Conservation (phyloP, 169 alveolate species). For the Plasmodium chabaudi region DNA sequence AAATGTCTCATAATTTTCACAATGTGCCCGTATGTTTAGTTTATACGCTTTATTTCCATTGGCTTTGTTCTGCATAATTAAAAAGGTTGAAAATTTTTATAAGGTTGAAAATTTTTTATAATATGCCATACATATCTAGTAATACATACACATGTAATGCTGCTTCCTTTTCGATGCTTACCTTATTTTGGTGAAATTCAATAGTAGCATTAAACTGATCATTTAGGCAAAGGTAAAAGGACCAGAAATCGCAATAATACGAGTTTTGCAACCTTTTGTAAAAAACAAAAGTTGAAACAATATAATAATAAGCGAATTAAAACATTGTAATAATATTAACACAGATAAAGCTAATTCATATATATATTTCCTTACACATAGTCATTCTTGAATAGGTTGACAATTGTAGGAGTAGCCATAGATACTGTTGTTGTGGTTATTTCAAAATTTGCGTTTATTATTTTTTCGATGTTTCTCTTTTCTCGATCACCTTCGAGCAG, state of each 20-base stretch:
- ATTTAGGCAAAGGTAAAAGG: slow-evolving; percentile 22
- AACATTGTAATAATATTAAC: background rate
- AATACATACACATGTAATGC: background rate
- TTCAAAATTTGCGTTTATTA: slow-evolving; percentile 40
- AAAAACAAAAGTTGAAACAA: slow-evolving; percentile 5
- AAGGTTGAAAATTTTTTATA: background rate
- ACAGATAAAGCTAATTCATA: background rate
- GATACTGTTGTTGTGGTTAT: slow-evolving; percentile 22
- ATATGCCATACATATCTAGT: background rate
- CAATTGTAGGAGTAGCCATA: slow-evolving; percentile 36
- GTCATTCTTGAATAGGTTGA: slow-evolving; percentile 21
- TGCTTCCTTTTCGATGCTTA: slow-evolving; percentile 1
- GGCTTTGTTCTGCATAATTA: slow-evolving; percentile 1
- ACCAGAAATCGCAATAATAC: background rate
- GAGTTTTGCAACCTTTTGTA: slow-evolving; percentile 19
- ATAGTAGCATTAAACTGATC: slow-evolving; percentile 18
- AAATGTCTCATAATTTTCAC: slow-evolving; percentile 43
- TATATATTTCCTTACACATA: slow-evolving; percentile 11
- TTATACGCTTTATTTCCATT: slow-evolving; percentile 12
- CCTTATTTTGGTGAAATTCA: slow-evolving; percentile 33
- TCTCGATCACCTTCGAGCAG: slow-evolving; percentile 25
- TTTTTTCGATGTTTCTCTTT: slow-evolving; percentile 41
- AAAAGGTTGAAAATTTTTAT: background rate
- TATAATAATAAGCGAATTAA: background rate
- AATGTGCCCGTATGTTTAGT: slow-evolving; percentile 43